Evolutionary conservation across 495 filamentous ascomycete genomes (phyloP).

Genomic region (Copromyces sp.): DNA sequence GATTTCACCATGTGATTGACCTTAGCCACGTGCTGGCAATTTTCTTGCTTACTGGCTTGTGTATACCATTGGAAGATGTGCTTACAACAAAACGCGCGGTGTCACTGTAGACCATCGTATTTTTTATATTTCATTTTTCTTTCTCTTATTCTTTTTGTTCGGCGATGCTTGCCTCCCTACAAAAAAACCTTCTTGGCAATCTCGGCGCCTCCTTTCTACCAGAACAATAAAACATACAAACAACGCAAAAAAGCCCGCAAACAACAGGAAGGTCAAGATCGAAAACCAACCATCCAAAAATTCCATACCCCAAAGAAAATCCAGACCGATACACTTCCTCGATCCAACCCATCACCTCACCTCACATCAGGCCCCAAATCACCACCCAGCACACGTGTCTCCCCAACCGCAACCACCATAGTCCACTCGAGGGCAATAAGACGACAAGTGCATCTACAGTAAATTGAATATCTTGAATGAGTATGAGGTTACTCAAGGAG

Average conservation of each 20-base stretch:
- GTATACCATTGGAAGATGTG: not conserved
- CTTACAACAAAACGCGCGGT: no score
- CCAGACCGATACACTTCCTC: not conserved
- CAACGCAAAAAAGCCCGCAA: not conserved
- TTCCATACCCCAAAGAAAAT: not conserved
- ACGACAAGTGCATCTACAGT: not conserved
- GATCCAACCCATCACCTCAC: not conserved
- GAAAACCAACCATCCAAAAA: not conserved
- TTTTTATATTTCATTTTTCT: not conserved
- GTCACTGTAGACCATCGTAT: no score
- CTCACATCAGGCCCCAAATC: not conserved
- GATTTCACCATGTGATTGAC: not conserved
- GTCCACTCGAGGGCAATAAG: not conserved
- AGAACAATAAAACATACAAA: not conserved
- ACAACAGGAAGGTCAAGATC: not conserved
- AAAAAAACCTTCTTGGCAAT: not conserved
- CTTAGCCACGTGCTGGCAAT: not conserved
- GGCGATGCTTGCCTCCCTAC: not conserved
- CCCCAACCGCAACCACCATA: not conserved
- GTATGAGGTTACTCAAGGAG: no score
- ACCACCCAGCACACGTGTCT: not conserved
- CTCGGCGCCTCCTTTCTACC: not conserved
- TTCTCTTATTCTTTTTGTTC: not conserved
- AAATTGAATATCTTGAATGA: no score
- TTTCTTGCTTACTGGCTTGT: not conserved